These are phyloP conservation scores for Ambrosia artemisiifolia DNA, from an alignment of 129 eudicot species.

Conservation along the genomic window DNA sequence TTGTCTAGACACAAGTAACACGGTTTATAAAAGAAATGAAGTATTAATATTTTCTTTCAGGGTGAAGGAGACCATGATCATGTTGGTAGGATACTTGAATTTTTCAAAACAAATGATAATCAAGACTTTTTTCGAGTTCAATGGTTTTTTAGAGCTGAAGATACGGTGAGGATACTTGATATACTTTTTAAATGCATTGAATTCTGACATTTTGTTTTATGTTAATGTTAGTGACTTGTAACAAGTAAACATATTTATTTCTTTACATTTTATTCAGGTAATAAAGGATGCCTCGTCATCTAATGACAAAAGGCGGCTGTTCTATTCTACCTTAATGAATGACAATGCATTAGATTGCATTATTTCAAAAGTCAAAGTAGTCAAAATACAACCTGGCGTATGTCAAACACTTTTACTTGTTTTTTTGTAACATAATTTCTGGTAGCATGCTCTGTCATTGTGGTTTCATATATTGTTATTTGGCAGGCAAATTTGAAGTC, in stretches of 20 bases:
- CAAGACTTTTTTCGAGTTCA: conserved; percentile 44
- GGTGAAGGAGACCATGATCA: conserved; percentile 52
- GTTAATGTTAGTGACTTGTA: neutral
- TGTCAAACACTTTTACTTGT: conserved; percentile 18
- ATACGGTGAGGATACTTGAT: conserved; percentile 38
- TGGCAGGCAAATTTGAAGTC: conserved; percentile 47
- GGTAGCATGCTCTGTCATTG: conserved; percentile 3
- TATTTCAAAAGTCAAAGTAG: conserved; percentile 50
- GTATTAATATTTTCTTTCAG: conserved; percentile 22
- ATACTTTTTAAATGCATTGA: conserved; percentile 19
- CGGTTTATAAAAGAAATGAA: neutral
- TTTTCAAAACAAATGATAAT: conserved; percentile 41
- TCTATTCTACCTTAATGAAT: conserved; percentile 46
- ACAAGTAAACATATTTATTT: conserved; percentile 3
- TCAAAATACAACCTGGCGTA: conserved; percentile 45
- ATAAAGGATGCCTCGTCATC: conserved; percentile 42
- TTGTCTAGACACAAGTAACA: neutral
- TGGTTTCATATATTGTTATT: conserved; percentile 27
- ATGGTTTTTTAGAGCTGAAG: conserved; percentile 69
- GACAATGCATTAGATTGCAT: conserved; percentile 62
- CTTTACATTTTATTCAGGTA: conserved; percentile 35
- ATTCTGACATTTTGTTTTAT: conserved; percentile 9
- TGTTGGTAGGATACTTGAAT: conserved; percentile 56
- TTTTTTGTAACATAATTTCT: neutral
- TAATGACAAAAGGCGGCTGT: conserved; percentile 49